Percentiles rank a stretch among this genome's conserved stretches.
Conservation (phyloP, 106 monocot genomes). For the Narthecium ossifragum region DNA sequence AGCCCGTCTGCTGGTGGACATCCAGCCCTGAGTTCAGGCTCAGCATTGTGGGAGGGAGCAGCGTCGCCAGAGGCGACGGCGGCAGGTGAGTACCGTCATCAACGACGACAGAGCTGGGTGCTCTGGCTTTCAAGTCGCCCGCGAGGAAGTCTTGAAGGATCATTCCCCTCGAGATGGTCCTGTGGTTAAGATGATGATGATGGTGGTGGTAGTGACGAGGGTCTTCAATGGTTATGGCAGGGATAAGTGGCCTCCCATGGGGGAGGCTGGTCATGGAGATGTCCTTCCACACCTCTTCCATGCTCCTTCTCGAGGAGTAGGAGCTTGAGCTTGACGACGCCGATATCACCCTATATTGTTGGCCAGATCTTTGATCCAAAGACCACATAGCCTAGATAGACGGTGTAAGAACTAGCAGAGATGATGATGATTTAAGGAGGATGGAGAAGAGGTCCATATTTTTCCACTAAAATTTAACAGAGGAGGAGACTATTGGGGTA, state of each 20-base stretch:
- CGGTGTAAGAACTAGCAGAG: background rate
- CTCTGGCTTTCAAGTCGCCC: conserved; percentile 11
- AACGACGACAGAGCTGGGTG: background rate
- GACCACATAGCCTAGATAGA: background rate
- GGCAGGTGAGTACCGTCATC: background rate
- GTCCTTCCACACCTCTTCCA: conserved; percentile 72
- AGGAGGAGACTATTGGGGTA: too few species aligned
- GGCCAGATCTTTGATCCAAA: background rate
- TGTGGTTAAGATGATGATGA: conserved; percentile 4
- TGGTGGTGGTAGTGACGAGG: conserved; percentile 5
- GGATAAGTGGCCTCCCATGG: conserved; percentile 1
- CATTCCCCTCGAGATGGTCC: conserved; percentile 15
- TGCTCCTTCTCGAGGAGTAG: conserved; percentile 15
- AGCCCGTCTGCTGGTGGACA: conserved; percentile 2
- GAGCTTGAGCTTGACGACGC: conserved; percentile 14
- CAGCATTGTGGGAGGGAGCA: background rate
- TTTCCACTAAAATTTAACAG: too few species aligned
- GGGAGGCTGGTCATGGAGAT: conserved; percentile 26
- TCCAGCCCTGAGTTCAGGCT: conserved; percentile 11
- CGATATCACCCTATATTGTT: too few species aligned
- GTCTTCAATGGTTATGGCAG: background rate
- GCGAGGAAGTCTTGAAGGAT: conserved; percentile 59
- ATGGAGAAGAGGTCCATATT: too few species aligned
- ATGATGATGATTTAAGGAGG: background rate
- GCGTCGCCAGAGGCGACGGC: background rate